Base-by-base conservation (phyloP, 1,284 basidiomycete genomes). In the Pseudomicrostroma phylloplanum region DNA sequence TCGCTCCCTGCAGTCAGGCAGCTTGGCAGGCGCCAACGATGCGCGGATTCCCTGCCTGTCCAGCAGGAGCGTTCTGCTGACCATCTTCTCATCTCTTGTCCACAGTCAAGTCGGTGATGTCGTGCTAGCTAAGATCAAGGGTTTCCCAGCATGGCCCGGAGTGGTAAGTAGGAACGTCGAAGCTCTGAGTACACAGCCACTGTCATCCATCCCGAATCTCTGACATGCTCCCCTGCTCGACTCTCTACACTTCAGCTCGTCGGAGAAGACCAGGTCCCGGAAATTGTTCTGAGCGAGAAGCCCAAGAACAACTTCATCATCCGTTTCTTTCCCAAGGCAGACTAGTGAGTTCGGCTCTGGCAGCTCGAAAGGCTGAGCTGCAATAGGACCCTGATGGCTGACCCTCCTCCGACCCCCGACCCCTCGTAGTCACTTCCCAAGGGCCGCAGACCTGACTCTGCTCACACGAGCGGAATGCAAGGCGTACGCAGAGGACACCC, bases 271-370 rank as follows among this genome's bases (percentile, higher is more conserved):
- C 51, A 54, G 13, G 51, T 54, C 21, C 51, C 51, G 21, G 13
- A 25, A 17, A 19, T 23, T 17, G 51, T 54, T 2, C 21, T 23
- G 25, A 15, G 17, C 21, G 51, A 54, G 51, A 54, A 54, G 51
- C 51, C 51, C 21, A 54, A 54, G 51, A 25, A 54, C 51, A 54
- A 8, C 6, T 54, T 54, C 51, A 54, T 54, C 51, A 54, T 54
- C 26, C 51, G 51, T 26, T 54, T 54, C 51, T 54, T 54, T 19
- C 51, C 51, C 25, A 54, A 54, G 26, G 51, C 51, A 54, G 51
- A 54, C 51, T 54, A 54, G 51, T 54, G 51, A 54, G 51, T 25
- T 23, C 21, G 6, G 15, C 21, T 48, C 12, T 48, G 17, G 15
- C 4, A 21, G 21, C 43, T 17, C 43, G 12, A 6, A n/a, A 48